These are phyloP conservation scores for Cystofilobasidium ferigula DNA, from an alignment of 768 basidiomycete genomes.

Conservation along the genomic window DNA sequence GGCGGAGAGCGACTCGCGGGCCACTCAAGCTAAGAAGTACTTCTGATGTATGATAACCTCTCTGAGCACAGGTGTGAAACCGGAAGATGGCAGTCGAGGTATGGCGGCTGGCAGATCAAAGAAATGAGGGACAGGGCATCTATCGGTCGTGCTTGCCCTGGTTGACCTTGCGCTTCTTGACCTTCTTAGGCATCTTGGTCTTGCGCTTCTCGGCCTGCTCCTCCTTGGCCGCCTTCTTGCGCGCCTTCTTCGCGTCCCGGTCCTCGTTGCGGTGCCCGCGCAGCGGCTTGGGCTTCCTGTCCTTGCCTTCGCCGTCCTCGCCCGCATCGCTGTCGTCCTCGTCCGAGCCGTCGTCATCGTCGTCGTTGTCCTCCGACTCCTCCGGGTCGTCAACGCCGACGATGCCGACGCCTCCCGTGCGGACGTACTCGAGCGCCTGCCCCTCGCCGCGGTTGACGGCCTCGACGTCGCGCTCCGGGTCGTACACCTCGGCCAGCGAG, in stretches of 20 bases:
- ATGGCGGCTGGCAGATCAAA: too few species aligned
- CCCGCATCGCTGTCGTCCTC: conserved; percentile 28
- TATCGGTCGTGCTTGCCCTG: conserved; percentile 7
- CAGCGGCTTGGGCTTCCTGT: conserved; percentile 49
- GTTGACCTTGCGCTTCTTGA: conserved; percentile 80
- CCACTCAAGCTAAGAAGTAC: too few species aligned
- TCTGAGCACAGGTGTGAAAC: too few species aligned
- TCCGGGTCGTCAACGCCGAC: conserved; percentile 30
- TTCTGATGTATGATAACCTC: too few species aligned
- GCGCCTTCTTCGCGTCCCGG: conserved; percentile 81
- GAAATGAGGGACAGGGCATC: not conserved
- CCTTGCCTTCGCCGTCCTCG: conserved; percentile 32
- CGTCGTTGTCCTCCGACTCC: conserved; percentile 27
- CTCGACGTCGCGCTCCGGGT: conserved; percentile 85
- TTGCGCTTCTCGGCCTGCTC: conserved; percentile 79
- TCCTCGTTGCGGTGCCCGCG: conserved; percentile 90
- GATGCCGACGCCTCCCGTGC: conserved; percentile 74
- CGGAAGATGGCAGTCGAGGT: too few species aligned
- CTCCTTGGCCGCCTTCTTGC: conserved; percentile 78
- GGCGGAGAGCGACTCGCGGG: not conserved
- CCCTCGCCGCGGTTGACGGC: conserved; percentile 60
- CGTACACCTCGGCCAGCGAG: conserved; percentile 79
- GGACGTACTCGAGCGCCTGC: conserved; percentile 67
- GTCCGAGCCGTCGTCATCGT: conserved; percentile 13
- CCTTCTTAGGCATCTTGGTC: conserved; percentile 87